phyloP scores from a whole-genome alignment of 1,284 basidiomycete species.

The Somion occarium region DNA sequence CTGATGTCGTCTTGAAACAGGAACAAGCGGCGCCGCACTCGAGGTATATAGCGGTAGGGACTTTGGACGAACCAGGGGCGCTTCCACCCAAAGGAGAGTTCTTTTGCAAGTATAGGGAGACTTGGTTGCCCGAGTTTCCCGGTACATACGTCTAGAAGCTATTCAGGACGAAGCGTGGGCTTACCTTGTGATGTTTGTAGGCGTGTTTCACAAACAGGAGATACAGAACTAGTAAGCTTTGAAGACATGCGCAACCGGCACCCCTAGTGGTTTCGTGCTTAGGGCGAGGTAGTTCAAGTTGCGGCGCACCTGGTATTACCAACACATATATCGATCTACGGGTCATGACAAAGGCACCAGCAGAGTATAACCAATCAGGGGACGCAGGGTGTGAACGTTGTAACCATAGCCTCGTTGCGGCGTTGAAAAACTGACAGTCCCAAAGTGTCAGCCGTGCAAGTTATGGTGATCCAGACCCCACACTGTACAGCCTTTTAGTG shows the following conservation, averaged over 20 bases:
- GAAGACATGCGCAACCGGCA: no score
- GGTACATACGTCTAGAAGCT: slow-evolving; percentile 8
- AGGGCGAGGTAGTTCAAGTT: no score
- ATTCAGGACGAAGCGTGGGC: not conserved
- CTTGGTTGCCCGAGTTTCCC: slow-evolving; percentile 22
- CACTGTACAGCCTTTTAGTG: no score
- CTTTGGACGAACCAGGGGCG: slow-evolving; percentile 19
- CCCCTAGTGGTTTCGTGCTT: no score
- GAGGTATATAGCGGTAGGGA: slow-evolving; percentile 17
- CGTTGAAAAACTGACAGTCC: no score
- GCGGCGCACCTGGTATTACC: not conserved
- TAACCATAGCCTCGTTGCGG: no score
- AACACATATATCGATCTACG: no score
- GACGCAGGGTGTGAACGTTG: no score
- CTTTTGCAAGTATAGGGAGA: slow-evolving; percentile 21
- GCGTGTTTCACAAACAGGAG: slow-evolving; percentile 9
- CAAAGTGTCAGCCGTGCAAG: no score
- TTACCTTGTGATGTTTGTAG: not conserved
- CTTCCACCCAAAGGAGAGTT: slow-evolving; percentile 27
- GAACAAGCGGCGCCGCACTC: slow-evolving; percentile 10
- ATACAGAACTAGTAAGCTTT: slow-evolving; percentile 6
- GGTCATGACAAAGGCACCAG: no score
- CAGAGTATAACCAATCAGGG: no score
- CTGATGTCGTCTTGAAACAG: not conserved
- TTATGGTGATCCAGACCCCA: no score